A percentile compares a stretch with the other conserved stretches of the same genome.
phyloP scores from a whole-genome alignment of 1,284 basidiomycete species.

The Tausonia pullulans region DNA sequence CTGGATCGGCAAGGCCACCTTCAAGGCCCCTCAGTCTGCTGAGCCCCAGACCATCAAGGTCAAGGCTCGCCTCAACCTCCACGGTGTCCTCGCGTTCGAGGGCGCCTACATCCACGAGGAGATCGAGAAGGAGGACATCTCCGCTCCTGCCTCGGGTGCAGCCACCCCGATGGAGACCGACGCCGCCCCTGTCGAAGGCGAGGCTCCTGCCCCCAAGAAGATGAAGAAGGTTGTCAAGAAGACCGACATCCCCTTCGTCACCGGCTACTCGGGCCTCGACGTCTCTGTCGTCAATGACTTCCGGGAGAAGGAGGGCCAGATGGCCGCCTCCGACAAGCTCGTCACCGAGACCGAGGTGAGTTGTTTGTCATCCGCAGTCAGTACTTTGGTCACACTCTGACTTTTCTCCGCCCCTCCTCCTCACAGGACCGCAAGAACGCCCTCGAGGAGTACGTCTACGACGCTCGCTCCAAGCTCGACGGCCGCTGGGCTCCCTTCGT shows the following conservation, averaged over 20 bases:
- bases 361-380: constrained; percentile 14
- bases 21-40: constrained; percentile 53
- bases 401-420: constrained; percentile 1
- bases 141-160: constrained; percentile 18
- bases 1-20: constrained; percentile 65
- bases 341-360: constrained; percentile 85
- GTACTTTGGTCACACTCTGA: not conserved
- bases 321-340: constrained; percentile 82
- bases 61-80: constrained; percentile 71
- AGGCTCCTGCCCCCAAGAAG: constrained; percentile 57
- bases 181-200: constrained; percentile 39
- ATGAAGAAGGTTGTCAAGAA: constrained; percentile 63
- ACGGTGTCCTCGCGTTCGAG: constrained; percentile 79
- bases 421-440: constrained; percentile 85
- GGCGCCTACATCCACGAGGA: constrained; percentile 62
- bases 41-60: constrained; percentile 73
- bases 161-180: constrained; percentile 55
- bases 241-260: constrained; percentile 61
- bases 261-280: constrained; percentile 53
- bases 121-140: constrained; percentile 46
- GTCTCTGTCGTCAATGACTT: constrained; percentile 49
- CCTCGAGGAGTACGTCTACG: constrained; percentile 93
- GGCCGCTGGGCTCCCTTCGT: constrained; percentile 67
- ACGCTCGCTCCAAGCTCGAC: constrained; percentile 81
- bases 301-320: constrained; percentile 69